These are phyloP conservation scores for Aureobasidium zeae DNA, from an alignment of 2,329 filamentous ascomycete genomes.

Conservation along the genomic window DNA sequence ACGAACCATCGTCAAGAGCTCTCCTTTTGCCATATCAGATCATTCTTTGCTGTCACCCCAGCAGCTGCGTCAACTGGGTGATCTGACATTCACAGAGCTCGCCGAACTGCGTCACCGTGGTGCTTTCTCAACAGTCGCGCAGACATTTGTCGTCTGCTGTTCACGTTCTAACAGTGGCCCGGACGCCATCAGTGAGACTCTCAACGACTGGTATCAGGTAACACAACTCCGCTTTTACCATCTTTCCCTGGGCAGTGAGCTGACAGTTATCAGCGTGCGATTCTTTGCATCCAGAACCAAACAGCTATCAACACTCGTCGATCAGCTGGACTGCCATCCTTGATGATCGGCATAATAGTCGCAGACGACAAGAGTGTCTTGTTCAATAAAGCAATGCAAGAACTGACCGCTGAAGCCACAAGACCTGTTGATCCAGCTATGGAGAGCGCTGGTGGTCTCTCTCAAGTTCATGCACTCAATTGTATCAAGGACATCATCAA, in stretches of 20 bases:
- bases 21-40: conserved; percentile 19
- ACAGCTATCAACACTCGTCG: conserved; percentile 72
- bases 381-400: conserved; percentile 55
- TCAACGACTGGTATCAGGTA: conserved; percentile 59
- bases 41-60: conserved; percentile 22
- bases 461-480: conserved; percentile 92
- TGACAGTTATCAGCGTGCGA: conserved; percentile 42
- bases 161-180: conserved; percentile 36
- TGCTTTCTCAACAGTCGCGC: conserved; percentile 85
- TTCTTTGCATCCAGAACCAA: conserved; percentile 63
- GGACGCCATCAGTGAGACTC: background rate
- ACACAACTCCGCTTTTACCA: conserved; percentile 16
- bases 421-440: conserved; percentile 40
- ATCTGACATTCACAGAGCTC: conserved; percentile 71
- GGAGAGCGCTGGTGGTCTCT: conserved; percentile 52
- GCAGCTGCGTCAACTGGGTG: conserved; percentile 58
- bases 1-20: conserved; percentile 33
- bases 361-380: conserved; percentile 48
- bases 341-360: conserved; percentile 72
- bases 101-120: conserved; percentile 78
- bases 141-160: conserved; percentile 79
- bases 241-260: background rate
- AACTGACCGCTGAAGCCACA: conserved; percentile 51
- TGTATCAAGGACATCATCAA: conserved; percentile 88
- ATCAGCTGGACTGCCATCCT: conserved; percentile 82